These are phyloP conservation scores for Fraxinus paxiana DNA, from an alignment of 305 asterid species.

Conservation along the genomic window DNA sequence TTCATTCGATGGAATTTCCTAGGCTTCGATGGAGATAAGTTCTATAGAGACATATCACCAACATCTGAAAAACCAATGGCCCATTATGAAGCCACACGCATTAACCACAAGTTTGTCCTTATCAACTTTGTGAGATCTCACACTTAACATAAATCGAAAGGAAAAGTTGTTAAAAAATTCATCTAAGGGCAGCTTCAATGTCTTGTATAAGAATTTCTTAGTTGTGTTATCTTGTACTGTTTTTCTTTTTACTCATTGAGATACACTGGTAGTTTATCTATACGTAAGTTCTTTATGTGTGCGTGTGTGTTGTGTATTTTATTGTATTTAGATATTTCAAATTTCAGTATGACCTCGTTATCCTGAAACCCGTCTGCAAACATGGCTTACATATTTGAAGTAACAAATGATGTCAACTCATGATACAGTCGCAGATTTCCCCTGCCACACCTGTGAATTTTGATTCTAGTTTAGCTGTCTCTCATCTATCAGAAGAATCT, in stretches of 20 bases:
- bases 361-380: background rate
- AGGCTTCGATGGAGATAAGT: background rate
- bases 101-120: background rate
- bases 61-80: background rate
- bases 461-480: conserved; percentile 33
- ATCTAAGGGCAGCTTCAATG: background rate
- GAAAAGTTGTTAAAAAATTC: background rate
- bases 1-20: background rate
- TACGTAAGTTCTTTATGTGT: background rate
- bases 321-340: background rate
- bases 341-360: background rate
- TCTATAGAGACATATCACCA: background rate
- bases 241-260: background rate
- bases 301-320: background rate
- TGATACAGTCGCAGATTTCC: conserved; percentile 52
- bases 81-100: background rate
- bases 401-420: conserved; percentile 14
- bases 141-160: background rate
- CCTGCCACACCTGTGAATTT: conserved; percentile 62
- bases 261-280: background rate
- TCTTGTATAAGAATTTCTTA: background rate
- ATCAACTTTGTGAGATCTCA: background rate
- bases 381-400: background rate
- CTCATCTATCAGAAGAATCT: conserved; percentile 44
- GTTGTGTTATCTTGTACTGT: background rate